Percentiles rank a stretch among this genome's conserved stretches.
Evolutionary conservation across 345 rosid genomes (phyloP).

Genomic region (Euphorbia tirucalli): DNA sequence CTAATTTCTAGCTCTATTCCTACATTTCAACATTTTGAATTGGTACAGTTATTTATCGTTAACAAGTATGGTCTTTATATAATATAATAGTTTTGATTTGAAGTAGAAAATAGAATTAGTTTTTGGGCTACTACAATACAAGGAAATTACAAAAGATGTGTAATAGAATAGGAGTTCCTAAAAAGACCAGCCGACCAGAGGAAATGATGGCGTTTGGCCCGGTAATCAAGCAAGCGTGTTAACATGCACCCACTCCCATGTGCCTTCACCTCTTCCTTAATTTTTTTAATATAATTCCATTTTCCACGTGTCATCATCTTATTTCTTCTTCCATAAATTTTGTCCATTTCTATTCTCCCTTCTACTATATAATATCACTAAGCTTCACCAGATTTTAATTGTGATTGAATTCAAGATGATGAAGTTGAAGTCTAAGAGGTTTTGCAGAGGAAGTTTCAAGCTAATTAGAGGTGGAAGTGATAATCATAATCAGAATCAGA

Average conservation of each 20-base stretch:
- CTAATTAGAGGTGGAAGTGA: slow-evolving; percentile 28
- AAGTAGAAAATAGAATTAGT: too few species aligned
- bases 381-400: not conserved
- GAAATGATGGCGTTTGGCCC: slow-evolving; percentile 31
- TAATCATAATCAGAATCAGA: slow-evolving; percentile 15
- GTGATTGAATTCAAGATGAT: slow-evolving; percentile 39
- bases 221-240: slow-evolving; percentile 57
- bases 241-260: slow-evolving; percentile 36
- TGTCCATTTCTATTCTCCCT: not conserved
- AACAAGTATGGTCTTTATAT: too few species aligned
- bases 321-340: too few species aligned
- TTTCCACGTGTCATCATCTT: too few species aligned
- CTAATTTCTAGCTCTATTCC: too few species aligned
- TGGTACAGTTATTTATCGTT: too few species aligned
- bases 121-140: too few species aligned
- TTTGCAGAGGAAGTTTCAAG: slow-evolving; percentile 55
- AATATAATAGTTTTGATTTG: too few species aligned
- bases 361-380: slow-evolving; percentile 8
- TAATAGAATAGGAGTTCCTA: too few species aligned
- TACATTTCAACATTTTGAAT: too few species aligned
- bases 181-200: slow-evolving; percentile 29
- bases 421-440: slow-evolving; percentile 69
- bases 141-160: too few species aligned
- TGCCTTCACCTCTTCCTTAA: slow-evolving; percentile 23
- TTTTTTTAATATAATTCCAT: not conserved